Conservation (phyloP, 2,329 filamentous ascomycete species). For the Cryphonectria naterciae region DNA sequence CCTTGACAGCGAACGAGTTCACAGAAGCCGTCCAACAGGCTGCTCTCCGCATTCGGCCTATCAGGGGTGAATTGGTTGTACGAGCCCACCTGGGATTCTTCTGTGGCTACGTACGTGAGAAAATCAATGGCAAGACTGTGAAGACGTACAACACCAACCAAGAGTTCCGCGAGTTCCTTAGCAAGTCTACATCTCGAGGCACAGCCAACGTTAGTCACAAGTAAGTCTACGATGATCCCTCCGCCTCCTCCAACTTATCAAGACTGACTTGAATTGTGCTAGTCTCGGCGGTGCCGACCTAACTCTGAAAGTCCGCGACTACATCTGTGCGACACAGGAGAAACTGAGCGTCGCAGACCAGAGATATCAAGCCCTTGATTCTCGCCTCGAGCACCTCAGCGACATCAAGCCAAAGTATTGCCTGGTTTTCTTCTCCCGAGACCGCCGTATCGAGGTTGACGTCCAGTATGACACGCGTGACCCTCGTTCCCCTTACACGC, state of each 20-base stretch:
- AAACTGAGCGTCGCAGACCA: background rate
- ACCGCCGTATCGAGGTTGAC: conserved; percentile 32
- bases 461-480: conserved; percentile 13
- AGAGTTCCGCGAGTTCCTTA: conserved; percentile 14
- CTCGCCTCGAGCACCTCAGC: conserved; percentile 5
- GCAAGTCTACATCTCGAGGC: conserved; percentile 14
- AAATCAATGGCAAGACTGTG: conserved; percentile 4
- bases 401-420: conserved; percentile 27
- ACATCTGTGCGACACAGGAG: conserved; percentile 23
- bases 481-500: background rate
- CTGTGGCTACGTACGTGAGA: background rate
- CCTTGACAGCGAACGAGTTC: conserved; percentile 4
- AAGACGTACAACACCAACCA: conserved; percentile 11
- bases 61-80: conserved; percentile 20
- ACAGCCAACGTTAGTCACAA: conserved; percentile 15
- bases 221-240: background rate
- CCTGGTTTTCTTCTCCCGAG: conserved; percentile 30
- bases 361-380: conserved; percentile 6
- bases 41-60: conserved; percentile 19
- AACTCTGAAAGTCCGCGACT: conserved; percentile 16
- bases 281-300: conserved; percentile 19
- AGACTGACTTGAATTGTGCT: background rate
- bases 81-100: conserved; percentile 23
- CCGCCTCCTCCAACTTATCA: background rate
- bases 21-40: conserved; percentile 12